Percentiles rank a stretch among this genome's conserved stretches.
phyloP scores from a whole-genome alignment of 179 eudicot genomes.

The Spergularia azorica region DNA sequence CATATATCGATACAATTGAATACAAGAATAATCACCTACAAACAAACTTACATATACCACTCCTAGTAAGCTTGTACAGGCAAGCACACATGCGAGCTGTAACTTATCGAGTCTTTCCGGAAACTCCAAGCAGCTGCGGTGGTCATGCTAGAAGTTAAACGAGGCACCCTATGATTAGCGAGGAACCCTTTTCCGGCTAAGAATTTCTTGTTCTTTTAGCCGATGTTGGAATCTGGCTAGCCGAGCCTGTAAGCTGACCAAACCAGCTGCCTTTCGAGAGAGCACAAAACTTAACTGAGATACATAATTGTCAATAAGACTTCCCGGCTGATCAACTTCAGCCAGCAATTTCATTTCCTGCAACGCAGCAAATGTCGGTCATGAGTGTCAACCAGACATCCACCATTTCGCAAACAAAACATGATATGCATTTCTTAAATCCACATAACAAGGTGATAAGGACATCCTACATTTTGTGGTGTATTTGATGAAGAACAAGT shows the following conservation, averaged over 20 bases:
- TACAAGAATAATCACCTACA: conserved; percentile 11
- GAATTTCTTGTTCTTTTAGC: conserved; percentile 94
- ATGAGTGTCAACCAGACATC: neutral
- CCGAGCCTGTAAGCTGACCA: conserved; percentile 97
- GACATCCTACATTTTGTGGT: too few species aligned
- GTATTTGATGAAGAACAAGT: too few species aligned
- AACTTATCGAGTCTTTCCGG: conserved; percentile 4
- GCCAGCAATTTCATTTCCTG: conserved; percentile 99
- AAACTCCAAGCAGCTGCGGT: neutral
- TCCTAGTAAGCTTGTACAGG: neutral
- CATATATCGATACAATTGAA: conserved; percentile 26
- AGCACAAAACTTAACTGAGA: conserved; percentile 90
- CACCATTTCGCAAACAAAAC: neutral
- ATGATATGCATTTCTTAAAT: neutral
- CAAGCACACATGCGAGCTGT: neutral
- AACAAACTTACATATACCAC: conserved; percentile 11
- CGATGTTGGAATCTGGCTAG: conserved; percentile 96
- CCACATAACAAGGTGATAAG: neutral
- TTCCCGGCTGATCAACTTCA: conserved; percentile 98
- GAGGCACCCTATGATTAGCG: conserved; percentile 31
- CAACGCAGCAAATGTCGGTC: conserved; percentile 13
- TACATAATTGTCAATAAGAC: conserved; percentile 90
- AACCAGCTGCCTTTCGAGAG: conserved; percentile 94
- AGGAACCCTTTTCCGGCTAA: conserved; percentile 84
- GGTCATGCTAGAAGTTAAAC: neutral